Base-by-base conservation (phyloP, 768 basidiomycete genomes). In the Flagelloscypha sp. region DNA sequence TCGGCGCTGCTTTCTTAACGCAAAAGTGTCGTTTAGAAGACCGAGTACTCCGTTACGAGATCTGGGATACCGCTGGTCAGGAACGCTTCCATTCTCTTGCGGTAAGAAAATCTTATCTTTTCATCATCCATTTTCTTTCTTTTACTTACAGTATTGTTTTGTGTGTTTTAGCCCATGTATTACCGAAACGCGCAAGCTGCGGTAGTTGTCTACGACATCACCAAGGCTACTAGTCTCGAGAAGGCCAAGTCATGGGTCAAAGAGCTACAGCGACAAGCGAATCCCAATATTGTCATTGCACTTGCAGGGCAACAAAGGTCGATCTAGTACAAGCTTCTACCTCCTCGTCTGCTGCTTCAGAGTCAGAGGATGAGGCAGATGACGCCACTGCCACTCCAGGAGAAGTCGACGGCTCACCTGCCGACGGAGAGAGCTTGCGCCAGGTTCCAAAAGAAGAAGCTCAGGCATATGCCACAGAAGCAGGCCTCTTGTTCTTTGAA, bases 161-260 rank as follows among this genome's bases (percentile, higher is more conserved):
- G n/a, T 35, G 38, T 33, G 27, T 24, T 15, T 23, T 42, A 88
- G 85, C 94, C 95, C 30, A 98, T 98, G 94, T 95, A 95, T 58
- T 97, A 95, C 59, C 86, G 95, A 52, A 97, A 98, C 52, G 90
- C 94, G 6, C 88, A 93, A 57, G 93, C 94, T 3, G 94, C 94
- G 21, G 92, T 98, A 27, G 95, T 99, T 7, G 94, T 98, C 13
- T 98, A 97, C 58, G 95, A 98, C 56, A 80, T 98, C 37, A 98
- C 94, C 33, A 95, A 97, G 61, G 85, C 88, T 29, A 74, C 84
- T 38, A 94, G 90, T 51, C 70, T 99, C 40, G 94, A 98, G 59
- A 98, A 98, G 59, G 95, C 95, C 36, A 97, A 98, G 68, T 90
- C 93, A 20, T 99, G 95, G 95, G 92, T 99, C 40, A 97, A 95